Conservation (phyloP, 2,329 filamentous ascomycete species). For the Leptographium flavum region DNA sequence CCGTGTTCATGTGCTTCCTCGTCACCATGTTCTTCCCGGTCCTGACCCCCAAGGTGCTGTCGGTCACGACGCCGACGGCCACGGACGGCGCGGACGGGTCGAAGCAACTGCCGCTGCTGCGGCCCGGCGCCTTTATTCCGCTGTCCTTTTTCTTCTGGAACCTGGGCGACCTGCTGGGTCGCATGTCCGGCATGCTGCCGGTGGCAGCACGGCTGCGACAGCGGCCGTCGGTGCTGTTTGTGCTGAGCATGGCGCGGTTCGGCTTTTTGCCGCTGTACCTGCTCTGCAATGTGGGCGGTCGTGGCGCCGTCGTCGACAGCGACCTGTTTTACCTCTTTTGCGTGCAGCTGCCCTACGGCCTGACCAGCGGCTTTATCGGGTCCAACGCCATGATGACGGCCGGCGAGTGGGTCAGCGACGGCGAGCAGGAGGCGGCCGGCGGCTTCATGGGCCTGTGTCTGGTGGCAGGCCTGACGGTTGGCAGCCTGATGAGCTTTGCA, state of each 20-base stretch:
- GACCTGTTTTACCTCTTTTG: constrained; percentile 79
- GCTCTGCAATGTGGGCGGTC: constrained; percentile 73
- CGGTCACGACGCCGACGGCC: constrained; percentile 18
- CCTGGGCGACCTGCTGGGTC: constrained; percentile 66
- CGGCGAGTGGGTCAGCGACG: constrained; percentile 62
- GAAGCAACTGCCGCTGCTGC: constrained; percentile 38
- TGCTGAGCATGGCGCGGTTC: constrained; percentile 48
- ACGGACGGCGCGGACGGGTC: neutral
- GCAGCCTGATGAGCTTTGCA: constrained; percentile 82
- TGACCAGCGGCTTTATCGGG: constrained; percentile 77
- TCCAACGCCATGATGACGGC: constrained; percentile 88
- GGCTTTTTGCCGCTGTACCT: constrained; percentile 73
- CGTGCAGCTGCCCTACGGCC: constrained; percentile 71
- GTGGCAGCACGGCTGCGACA: constrained; percentile 37
- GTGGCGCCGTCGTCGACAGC: constrained; percentile 59
- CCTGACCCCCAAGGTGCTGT: constrained; percentile 59
- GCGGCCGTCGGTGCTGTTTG: constrained; percentile 53
- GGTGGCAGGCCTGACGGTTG: constrained; percentile 67
- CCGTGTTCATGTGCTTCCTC: constrained; percentile 67
- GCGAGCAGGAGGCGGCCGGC: constrained; percentile 76
- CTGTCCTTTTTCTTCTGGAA: constrained; percentile 92
- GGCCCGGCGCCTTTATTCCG: constrained; percentile 70
- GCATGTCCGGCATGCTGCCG: constrained; percentile 49
- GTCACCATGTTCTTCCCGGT: constrained; percentile 93
- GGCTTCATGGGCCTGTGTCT: constrained; percentile 89